phyloP scores from a whole-genome alignment of 1,139 yeast species.

The Yamadazyma dushanensis region DNA sequence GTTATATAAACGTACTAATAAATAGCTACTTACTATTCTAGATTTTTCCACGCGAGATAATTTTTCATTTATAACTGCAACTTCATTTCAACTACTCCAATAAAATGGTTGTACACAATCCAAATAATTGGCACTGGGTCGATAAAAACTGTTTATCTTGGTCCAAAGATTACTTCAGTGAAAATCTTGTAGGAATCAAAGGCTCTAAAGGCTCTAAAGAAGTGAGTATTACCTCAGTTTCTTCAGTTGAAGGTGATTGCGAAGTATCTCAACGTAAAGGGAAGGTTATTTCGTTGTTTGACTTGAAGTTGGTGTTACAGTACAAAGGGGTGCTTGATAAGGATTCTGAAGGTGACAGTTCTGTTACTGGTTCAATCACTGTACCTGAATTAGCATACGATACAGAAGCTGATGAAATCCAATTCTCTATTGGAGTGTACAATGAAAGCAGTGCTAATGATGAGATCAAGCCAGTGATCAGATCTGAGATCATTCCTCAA shows the following conservation, averaged over 20 bases:
- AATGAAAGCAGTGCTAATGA: conserved; percentile 56
- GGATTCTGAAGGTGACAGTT: conserved; percentile 24
- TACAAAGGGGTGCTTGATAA: conserved; percentile 50
- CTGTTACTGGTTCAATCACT: conserved; percentile 65
- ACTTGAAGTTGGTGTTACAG: conserved; percentile 65
- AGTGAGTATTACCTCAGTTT: conserved; percentile 52
- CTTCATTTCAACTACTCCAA: conserved; percentile 4
- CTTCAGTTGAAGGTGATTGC: conserved; percentile 89
- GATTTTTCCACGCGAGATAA: conserved; percentile 15
- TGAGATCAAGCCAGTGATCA: conserved; percentile 53
- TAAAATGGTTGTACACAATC: conserved; percentile 49
- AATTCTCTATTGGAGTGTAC: conserved; percentile 71
- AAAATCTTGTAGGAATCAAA: conserved; percentile 52
- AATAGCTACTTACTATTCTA: conserved; percentile 12
- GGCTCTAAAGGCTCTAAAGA: conserved; percentile 37
- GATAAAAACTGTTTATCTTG: conserved; percentile 94
- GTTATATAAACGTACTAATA: not conserved
- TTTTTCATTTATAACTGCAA: not conserved
- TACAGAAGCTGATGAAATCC: conserved; percentile 79
- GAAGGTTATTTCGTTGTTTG: conserved; percentile 88
- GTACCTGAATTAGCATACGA: conserved; percentile 97
- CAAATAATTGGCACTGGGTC: conserved; percentile 89
- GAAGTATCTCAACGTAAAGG: conserved; percentile 98
- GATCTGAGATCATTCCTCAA: conserved; percentile 65
- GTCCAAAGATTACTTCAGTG: conserved; percentile 75